phyloP scores from a whole-genome alignment of 2,329 filamentous ascomycete genomes.

The Dothideomycetes sp. region DNA sequence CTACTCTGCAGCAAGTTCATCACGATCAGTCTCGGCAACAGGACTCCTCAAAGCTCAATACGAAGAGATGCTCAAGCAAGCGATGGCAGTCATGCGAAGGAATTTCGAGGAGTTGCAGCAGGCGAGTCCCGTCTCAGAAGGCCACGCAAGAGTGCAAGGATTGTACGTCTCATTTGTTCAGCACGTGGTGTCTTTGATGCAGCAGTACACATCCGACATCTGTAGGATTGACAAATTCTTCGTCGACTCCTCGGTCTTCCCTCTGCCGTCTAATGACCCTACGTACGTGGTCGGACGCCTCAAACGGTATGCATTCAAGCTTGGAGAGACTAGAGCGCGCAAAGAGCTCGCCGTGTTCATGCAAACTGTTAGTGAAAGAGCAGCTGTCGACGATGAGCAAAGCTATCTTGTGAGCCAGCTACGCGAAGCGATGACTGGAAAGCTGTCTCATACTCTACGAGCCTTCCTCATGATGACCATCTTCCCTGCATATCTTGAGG shows the following conservation, averaged over 20 bases:
- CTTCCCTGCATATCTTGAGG: constrained; percentile 46
- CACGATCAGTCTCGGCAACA: not conserved
- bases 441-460: constrained; percentile 24
- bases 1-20: constrained; percentile 20
- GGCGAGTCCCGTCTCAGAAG: constrained; percentile 4
- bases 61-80: constrained; percentile 37
- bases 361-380: constrained; percentile 47
- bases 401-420: constrained; percentile 45
- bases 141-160: constrained; percentile 27
- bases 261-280: constrained; percentile 48
- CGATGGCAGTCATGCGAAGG: constrained; percentile 51
- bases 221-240: constrained; percentile 48
- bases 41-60: constrained; percentile 34
- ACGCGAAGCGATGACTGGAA: constrained; percentile 34
- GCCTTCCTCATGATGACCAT: constrained; percentile 42
- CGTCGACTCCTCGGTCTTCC: constrained; percentile 48
- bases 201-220: constrained; percentile 50
- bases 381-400: constrained; percentile 47
- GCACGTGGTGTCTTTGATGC: constrained; percentile 45
- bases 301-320: constrained; percentile 46
- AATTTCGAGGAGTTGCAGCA: constrained; percentile 46
- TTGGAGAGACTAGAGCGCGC: constrained; percentile 34
- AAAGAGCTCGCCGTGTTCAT: constrained; percentile 49
- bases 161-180: constrained; percentile 54
- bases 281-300: constrained; percentile 51